Conservation (phyloP, 1,284 basidiomycete species). For the Omphalotus olearius region DNA sequence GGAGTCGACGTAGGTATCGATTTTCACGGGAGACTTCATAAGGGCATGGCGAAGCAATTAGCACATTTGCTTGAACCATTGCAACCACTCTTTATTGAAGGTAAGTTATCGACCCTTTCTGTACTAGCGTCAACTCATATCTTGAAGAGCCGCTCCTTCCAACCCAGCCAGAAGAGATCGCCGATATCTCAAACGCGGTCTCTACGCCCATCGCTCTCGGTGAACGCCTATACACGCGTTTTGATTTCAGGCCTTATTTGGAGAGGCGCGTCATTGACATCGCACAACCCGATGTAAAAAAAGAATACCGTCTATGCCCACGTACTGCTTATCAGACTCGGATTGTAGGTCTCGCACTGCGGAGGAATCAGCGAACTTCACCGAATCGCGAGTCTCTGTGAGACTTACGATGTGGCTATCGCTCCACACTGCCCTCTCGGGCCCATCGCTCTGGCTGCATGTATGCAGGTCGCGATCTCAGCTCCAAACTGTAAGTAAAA, state of each 20-base stretch:
- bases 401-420: slow-evolving; percentile 62
- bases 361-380: slow-evolving; percentile 74
- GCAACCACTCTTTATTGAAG: slow-evolving; percentile 71
- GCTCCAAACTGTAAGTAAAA: slow-evolving; percentile 48
- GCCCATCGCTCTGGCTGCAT: slow-evolving; percentile 72
- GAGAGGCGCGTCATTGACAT: slow-evolving; percentile 70
- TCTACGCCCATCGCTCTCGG: slow-evolving; percentile 72
- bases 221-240: slow-evolving; percentile 65
- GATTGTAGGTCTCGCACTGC: slow-evolving; percentile 52
- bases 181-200: slow-evolving; percentile 56
- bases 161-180: slow-evolving; percentile 63
- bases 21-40: slow-evolving; percentile 66
- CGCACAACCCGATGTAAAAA: slow-evolving; percentile 65
- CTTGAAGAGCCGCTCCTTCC: slow-evolving; percentile 59
- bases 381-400: slow-evolving; percentile 66
- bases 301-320: too few species aligned
- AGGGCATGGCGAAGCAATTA: slow-evolving; percentile 76
- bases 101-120: slow-evolving; percentile 20
- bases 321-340: not conserved
- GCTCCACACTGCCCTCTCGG: slow-evolving; percentile 65
- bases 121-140: not conserved
- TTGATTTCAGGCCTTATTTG: slow-evolving; percentile 70
- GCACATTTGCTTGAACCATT: slow-evolving; percentile 63
- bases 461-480: slow-evolving; percentile 52
- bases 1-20: slow-evolving; percentile 66